Evolutionary conservation across 345 rosid species (phyloP), one percentile per base, ranked within the genome.

Genomic region (Physaria fendleri): DNA sequence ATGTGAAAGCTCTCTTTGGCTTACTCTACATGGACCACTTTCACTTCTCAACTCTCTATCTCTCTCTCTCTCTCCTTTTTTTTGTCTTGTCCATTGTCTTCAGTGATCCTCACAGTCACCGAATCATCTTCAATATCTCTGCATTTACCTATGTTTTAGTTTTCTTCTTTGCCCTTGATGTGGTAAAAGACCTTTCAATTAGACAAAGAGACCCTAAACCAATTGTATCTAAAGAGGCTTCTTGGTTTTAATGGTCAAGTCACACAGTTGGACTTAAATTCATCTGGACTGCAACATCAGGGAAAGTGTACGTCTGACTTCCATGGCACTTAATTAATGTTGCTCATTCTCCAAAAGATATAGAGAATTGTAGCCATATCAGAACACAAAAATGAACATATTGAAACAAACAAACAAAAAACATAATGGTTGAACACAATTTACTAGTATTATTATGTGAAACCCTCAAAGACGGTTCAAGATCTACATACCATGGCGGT

Each of bases 101-200:
- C 29, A 67, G 72, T 67, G 72, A 67, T 67, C 60, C 72, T 66
- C 72, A 59, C 72, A 59, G 60, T 62, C 64, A 61, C 63, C 50
- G 69, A 69, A 69, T 62, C 74, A 70, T 66, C 69, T 60, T 44
- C 68, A 62, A 53, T 56, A 56, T 66, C 57, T 66, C 57, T 55
- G 60, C 69, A 66, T 58, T 62, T 40, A 58, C 63, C 50, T 29
- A 58, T 58, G 51, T 17, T 40, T 28, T 48, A 61, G 56, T 44
- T 58, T 58, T 56, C 71, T 56, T 18, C 55, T 25, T 61, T 54
- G 43, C 43, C 60, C 59, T 57, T 58, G 64, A 56, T 49, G 57
- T 28, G 42, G 64, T 57, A 46, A 37, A 56, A 55, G 47, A 44
- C 9, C 10, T 21, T n/a, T 23, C 53, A 3, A 6, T 8, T 5